Percentiles rank a stretch among this genome's conserved stretches.
Conservation (phyloP, 305 asterid genomes). For the Solanum chacoense region DNA sequence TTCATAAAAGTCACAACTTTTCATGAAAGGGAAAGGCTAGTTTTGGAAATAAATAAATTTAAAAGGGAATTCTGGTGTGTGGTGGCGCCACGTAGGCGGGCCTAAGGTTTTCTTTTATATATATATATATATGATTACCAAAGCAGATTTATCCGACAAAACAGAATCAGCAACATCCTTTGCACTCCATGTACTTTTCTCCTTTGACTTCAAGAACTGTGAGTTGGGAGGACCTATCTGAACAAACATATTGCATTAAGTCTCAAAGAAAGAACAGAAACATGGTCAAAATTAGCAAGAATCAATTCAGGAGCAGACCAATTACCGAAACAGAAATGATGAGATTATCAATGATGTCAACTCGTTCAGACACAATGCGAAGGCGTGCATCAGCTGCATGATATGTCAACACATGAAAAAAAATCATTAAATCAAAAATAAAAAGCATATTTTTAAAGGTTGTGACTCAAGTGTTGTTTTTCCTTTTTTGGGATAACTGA, state of each 20-base stretch:
- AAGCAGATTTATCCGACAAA: constrained; percentile 83
- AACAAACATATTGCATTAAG: constrained; percentile 13
- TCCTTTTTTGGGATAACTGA: background rate
- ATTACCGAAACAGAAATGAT: constrained; percentile 82
- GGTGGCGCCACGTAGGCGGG: too few species aligned
- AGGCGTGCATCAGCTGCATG: constrained; percentile 95
- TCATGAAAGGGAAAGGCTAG: too few species aligned
- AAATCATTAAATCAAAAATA: background rate
- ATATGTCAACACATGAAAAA: constrained; percentile 11
- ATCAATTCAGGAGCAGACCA: background rate
- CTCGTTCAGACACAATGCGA: constrained; percentile 95
- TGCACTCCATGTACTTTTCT: constrained; percentile 71
- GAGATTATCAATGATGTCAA: constrained; percentile 77
- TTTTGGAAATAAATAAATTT: too few species aligned
- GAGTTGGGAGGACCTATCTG: constrained; percentile 95
- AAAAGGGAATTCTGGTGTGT: too few species aligned
- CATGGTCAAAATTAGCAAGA: background rate
- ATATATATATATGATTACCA: constrained; percentile 30
- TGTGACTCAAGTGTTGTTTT: background rate
- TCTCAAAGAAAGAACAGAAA: background rate
- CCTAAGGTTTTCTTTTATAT: too few species aligned
- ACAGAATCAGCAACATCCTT: constrained; percentile 88
- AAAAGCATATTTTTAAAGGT: background rate
- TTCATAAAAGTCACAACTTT: too few species aligned
- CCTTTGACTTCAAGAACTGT: constrained; percentile 62